Evolutionary conservation across 305 asterid genomes (phyloP).

Genomic region (Fraxinus platypoda): DNA sequence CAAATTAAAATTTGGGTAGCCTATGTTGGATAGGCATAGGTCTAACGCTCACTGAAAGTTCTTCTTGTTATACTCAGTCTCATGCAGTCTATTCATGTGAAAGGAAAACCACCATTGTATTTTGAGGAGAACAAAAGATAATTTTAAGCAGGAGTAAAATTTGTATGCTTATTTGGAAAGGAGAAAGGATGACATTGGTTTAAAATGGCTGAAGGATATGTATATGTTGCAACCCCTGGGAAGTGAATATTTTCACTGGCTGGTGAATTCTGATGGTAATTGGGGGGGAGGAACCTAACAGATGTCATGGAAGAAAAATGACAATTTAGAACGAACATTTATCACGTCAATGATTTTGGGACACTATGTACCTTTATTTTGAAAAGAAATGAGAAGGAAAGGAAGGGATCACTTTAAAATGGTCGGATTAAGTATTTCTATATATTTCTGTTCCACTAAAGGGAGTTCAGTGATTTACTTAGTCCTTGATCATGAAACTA

Average conservation of each 20-base stretch:
- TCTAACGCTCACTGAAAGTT: not conserved
- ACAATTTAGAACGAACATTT: not conserved
- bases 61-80: not conserved
- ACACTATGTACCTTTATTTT: not conserved
- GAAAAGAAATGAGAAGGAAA: not conserved
- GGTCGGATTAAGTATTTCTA: not conserved
- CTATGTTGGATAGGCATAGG: not conserved
- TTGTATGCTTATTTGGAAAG: not conserved
- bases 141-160: not conserved
- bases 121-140: not conserved
- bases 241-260: not conserved
- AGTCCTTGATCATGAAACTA: not conserved
- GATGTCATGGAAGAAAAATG: not conserved
- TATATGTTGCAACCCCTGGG: not conserved
- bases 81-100: not conserved
- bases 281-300: not conserved
- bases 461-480: not conserved
- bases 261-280: not conserved
- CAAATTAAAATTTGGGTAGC: not conserved
- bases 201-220: not conserved
- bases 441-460: not conserved
- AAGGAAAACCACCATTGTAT: not conserved
- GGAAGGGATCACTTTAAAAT: not conserved
- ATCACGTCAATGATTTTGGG: not conserved
- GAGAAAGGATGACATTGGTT: not conserved